Percentiles rank a stretch among this genome's conserved stretches.
phyloP scores from a whole-genome alignment of 345 rosid genomes.

The Carallia brachiata region DNA sequence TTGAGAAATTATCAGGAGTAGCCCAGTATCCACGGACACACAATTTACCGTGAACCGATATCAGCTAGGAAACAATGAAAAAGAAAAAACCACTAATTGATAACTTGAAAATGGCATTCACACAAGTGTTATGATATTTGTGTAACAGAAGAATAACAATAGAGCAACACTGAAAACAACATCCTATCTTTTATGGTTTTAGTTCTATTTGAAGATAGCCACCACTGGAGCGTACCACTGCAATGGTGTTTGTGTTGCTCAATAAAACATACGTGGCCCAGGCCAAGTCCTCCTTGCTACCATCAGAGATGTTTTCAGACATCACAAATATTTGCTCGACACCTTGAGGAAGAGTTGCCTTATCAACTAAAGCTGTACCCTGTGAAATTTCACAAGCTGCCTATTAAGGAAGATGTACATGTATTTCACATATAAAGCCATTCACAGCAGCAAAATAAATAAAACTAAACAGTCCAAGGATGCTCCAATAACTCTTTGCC shows the following conservation, averaged over 20 bases:
- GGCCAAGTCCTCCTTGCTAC: conserved; percentile 70
- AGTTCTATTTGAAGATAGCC: background rate
- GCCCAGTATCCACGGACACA: conserved; percentile 94
- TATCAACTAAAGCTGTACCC: conserved; percentile 54
- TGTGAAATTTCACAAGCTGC: conserved; percentile 22
- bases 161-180: too few relatives aligned
- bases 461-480: too few relatives aligned
- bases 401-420: conserved; percentile 1
- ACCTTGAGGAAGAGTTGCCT: conserved; percentile 52
- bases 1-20: conserved; percentile 45
- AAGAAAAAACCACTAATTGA: conserved; percentile 1
- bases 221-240: conserved; percentile 48
- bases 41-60: conserved; percentile 52
- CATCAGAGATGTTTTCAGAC: conserved; percentile 46
- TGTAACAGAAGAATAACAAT: too few relatives aligned
- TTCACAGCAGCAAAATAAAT: background rate
- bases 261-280: conserved; percentile 83
- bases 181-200: background rate
- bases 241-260: conserved; percentile 69
- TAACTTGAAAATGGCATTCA: conserved; percentile 5
- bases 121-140: too few relatives aligned
- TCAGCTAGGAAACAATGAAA: conserved; percentile 42
- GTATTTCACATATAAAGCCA: background rate
- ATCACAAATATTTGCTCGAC: conserved; percentile 64
- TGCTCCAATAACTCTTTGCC: too few relatives aligned